A percentile compares a stretch with the other conserved stretches of the same genome.
Evolutionary conservation across 2,329 filamentous ascomycete species (phyloP).

Genomic region (Paecilomyces fulvus): DNA sequence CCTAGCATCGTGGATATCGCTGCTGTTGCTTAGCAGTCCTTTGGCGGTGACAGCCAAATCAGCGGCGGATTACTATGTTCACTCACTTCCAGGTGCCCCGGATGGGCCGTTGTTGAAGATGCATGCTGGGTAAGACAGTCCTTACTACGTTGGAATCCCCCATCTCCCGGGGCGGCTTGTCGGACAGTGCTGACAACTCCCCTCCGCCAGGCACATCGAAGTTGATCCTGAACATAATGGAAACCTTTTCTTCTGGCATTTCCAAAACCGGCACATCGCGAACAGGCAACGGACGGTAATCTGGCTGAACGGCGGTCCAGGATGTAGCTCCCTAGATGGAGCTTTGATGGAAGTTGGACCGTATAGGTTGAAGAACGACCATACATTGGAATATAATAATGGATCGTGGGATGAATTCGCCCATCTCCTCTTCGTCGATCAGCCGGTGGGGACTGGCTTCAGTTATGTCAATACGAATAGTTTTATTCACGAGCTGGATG

Average conservation of each 20-base stretch:
- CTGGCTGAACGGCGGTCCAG: slow-evolving; percentile 95
- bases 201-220: slow-evolving; percentile 68
- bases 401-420: slow-evolving; percentile 99
- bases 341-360: slow-evolving; percentile 94
- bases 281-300: slow-evolving; percentile 84
- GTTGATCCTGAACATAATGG: slow-evolving; percentile 76
- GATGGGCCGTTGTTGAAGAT: slow-evolving; percentile 77
- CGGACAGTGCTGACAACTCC: slow-evolving; percentile 5
- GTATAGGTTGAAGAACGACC: slow-evolving; percentile 70
- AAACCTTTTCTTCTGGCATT: slow-evolving; percentile 98
- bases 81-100: slow-evolving; percentile 74
- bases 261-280: slow-evolving; percentile 89
- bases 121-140: slow-evolving; percentile 77
- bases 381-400: slow-evolving; percentile 69
- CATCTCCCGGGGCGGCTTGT: not conserved
- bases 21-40: slow-evolving; percentile 19
- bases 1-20: slow-evolving; percentile 8
- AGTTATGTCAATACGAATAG: slow-evolving; percentile 90
- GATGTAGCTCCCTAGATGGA: slow-evolving; percentile 95
- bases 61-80: slow-evolving; percentile 84
- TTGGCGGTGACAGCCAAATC: slow-evolving; percentile 37
- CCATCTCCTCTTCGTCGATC: slow-evolving; percentile 93
- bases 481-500: slow-evolving; percentile 73
- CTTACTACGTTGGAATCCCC: not conserved
- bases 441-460: slow-evolving; percentile 92